phyloP scores from a whole-genome alignment of 768 basidiomycete genomes.

The Naematelia encephala region DNA sequence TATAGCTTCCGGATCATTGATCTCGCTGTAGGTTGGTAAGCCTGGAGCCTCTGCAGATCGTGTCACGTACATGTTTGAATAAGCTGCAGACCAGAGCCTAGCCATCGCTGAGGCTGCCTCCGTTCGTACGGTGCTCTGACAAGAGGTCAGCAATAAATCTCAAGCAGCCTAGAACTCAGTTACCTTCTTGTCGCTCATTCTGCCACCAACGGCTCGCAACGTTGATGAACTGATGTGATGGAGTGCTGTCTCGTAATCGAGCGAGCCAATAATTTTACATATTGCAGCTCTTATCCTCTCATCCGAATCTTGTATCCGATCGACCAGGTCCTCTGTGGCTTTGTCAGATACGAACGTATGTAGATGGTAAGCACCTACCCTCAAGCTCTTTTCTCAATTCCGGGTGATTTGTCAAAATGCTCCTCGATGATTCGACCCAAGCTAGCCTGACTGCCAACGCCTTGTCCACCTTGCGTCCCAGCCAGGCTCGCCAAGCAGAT shows the following conservation, averaged over 20 bases:
- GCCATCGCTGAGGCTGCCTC: conserved; percentile 77
- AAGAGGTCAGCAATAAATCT: conserved; percentile 18
- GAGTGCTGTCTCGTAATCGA: conserved; percentile 86
- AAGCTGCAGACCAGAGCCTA: conserved; percentile 74
- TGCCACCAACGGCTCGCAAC: conserved; percentile 63
- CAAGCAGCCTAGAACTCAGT: not conserved
- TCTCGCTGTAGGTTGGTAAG: conserved; percentile 60
- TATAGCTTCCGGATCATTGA: conserved; percentile 67
- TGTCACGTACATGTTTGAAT: conserved; percentile 76
- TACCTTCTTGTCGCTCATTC: conserved; percentile 81
- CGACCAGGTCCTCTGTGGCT: conserved; percentile 52
- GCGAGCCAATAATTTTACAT: conserved; percentile 71
- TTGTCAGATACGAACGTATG: not conserved
- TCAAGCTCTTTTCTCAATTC: conserved; percentile 70
- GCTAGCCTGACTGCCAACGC: conserved; percentile 66
- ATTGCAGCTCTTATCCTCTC: conserved; percentile 83
- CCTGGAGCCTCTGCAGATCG: not conserved
- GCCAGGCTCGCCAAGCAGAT: conserved; percentile 79
- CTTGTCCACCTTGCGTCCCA: conserved; percentile 74
- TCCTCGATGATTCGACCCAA: conserved; percentile 68
- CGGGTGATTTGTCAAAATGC: conserved; percentile 62
- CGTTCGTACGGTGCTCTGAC: conserved; percentile 46
- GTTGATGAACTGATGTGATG: conserved; percentile 70
- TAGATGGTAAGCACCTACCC: conserved; percentile 55
- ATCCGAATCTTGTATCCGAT: conserved; percentile 79